Evolutionary conservation across 495 filamentous ascomycete species (phyloP).

Genomic region (Hyaloscypha finlandica): DNA sequence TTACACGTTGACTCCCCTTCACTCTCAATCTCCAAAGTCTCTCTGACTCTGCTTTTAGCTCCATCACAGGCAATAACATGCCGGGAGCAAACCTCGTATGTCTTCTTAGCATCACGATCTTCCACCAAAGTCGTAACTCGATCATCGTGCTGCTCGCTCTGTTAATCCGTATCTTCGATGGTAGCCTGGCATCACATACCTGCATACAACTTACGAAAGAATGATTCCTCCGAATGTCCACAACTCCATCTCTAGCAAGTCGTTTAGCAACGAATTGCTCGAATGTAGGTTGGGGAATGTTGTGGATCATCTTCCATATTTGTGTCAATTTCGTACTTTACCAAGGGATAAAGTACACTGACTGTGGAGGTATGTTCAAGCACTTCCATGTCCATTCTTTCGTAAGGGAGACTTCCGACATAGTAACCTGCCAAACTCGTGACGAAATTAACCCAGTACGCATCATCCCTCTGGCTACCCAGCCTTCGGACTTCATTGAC

Average conservation of each 20-base stretch:
- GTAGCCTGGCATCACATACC: neutral
- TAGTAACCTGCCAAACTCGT: constrained; percentile 22
- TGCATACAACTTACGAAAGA: constrained; percentile 26
- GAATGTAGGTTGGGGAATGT: constrained; percentile 31
- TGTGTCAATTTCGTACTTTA: neutral
- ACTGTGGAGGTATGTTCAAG: constrained; percentile 28
- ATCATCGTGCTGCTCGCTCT: constrained; percentile 2
- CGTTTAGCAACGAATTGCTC: constrained; percentile 25
- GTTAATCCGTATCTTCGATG: neutral
- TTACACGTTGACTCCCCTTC: constrained; percentile 43
- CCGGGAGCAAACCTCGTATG: constrained; percentile 14
- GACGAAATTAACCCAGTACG: constrained; percentile 33
- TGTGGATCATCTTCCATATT: constrained; percentile 31
- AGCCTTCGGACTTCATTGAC: constrained; percentile 23
- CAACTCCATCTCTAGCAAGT: constrained; percentile 3
- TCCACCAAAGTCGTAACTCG: constrained; percentile 21
- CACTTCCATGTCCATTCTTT: constrained; percentile 31
- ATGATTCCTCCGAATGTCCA: constrained; percentile 25
- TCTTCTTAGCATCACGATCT: constrained; percentile 20
- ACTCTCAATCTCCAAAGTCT: constrained; percentile 36
- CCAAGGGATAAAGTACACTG: neutral
- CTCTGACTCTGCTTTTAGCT: constrained; percentile 40
- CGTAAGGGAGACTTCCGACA: constrained; percentile 31
- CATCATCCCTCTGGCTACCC: constrained; percentile 25
- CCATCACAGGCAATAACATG: constrained; percentile 41